Base-by-base conservation (phyloP, 805 yeast species). In the Yueomyces sp. region DNA sequence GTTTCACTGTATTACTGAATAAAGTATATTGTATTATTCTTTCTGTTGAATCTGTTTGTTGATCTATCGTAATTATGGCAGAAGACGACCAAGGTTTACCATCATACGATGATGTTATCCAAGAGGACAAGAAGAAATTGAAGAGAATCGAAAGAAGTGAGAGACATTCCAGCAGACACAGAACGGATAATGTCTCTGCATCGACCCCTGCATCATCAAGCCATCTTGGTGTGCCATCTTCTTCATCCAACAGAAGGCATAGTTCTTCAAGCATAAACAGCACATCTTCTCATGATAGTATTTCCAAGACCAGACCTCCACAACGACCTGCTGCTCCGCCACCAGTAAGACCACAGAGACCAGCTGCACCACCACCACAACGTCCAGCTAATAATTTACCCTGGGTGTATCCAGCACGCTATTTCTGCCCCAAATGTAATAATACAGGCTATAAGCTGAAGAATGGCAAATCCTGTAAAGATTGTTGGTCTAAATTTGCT, bases 401-500 rank as follows among this genome's bases (percentile, higher is more conserved):
- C 0, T 81, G 84, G 76, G 58, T 59, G 41, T 85, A 82, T 52
- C 94, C 94, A 0, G 58, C 50, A 2, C 70, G 76, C 3, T 80
- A 65, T 54, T 63, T 65, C 45, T 85, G 95, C 55, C 60, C 65
- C 6, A 81, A 79, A 53, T 85, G 95, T 63, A 66, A 70, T 44
- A 85, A 85, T 55, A 81, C 88, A 0, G 94, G 94, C 2, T 69
- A 67, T 55, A 70, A 73, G 53, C 39, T 62, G 28, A 78, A 74
- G 54, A 78, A 76, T 51, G 83, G 81, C n/a, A 66, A 63, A 40
- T 64, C 76, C 4, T 85, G 95, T 56, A 73, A 75, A 50, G 70
- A 70, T 38, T 85, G 95, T 59, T 85, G 85, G 79, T 71, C 69
- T 28, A 53, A 57, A 41, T 85, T 79, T 57, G 79, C 79, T 0